These are phyloP conservation scores for Telfairia occidentalis DNA, from an alignment of 331 rosid species.

Conservation along the genomic window DNA sequence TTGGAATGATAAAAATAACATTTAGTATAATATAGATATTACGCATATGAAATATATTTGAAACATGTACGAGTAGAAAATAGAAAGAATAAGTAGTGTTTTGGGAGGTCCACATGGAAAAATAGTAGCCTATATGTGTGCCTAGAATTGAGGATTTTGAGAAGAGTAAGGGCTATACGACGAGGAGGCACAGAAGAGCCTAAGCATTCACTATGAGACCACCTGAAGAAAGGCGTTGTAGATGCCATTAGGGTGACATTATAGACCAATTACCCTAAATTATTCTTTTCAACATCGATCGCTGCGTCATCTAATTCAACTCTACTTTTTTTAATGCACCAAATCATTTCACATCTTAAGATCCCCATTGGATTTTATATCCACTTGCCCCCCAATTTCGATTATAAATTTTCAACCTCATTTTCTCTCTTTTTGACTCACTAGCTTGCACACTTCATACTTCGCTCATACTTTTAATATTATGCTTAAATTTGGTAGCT, in stretches of 20 bases:
- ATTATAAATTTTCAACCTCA: background rate
- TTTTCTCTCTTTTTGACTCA: background rate
- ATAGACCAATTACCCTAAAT: slow-evolving; percentile 6
- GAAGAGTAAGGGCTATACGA: background rate
- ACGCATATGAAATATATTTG: too few relatives aligned
- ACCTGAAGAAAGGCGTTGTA: background rate
- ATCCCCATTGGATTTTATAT: background rate
- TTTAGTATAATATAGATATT: too few relatives aligned
- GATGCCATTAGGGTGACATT: slow-evolving; percentile 12
- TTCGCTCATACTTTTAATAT: background rate
- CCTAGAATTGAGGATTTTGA: background rate
- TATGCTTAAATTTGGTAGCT: background rate
- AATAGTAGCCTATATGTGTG: background rate
- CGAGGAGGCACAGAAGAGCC: background rate
- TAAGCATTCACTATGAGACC: background rate
- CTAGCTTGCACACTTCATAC: background rate
- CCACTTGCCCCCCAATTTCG: background rate
- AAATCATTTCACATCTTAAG: background rate
- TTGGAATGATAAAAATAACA: too few relatives aligned
- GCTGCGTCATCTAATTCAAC: background rate
- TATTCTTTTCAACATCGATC: background rate
- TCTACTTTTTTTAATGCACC: background rate
- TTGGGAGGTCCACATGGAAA: background rate
- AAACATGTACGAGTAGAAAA: too few relatives aligned
- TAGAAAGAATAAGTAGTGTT: too few relatives aligned